phyloP scores from a whole-genome alignment of 179 eudicot genomes.

The Vitellaria paradoxa region DNA sequence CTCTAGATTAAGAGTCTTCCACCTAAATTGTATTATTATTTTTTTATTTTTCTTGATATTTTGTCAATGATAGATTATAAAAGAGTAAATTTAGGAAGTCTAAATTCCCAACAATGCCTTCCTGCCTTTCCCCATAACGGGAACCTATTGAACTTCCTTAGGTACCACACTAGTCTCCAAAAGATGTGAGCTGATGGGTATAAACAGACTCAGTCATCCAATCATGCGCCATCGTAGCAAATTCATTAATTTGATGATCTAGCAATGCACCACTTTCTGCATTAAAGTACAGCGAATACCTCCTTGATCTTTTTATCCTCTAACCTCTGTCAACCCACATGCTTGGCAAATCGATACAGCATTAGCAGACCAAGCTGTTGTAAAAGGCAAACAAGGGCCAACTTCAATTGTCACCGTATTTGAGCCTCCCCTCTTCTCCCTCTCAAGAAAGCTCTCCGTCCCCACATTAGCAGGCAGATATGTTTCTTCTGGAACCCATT shows the following conservation, averaged over 20 bases:
- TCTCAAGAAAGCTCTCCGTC: slow-evolving; percentile 56
- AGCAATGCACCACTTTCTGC: slow-evolving; percentile 36
- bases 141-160: slow-evolving; percentile 68
- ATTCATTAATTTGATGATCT: slow-evolving; percentile 62
- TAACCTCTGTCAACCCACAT: slow-evolving; percentile 74
- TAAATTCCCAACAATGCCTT: slow-evolving; percentile 80
- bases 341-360: slow-evolving; percentile 88
- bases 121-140: slow-evolving; percentile 79
- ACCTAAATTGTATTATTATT: too few species aligned
- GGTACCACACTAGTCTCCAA: slow-evolving; percentile 61
- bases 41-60: slow-evolving; percentile 57
- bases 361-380: slow-evolving; percentile 93
- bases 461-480: slow-evolving; percentile 77
- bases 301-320: slow-evolving; percentile 75
- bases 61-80: too few species aligned
- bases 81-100: too few species aligned
- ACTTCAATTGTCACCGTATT: slow-evolving; percentile 61
- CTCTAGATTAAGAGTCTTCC: too few species aligned
- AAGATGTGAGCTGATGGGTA: slow-evolving; percentile 55
- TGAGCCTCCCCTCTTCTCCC: slow-evolving; percentile 41
- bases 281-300: slow-evolving; percentile 61
- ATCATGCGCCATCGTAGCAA: slow-evolving; percentile 86
- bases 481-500: slow-evolving; percentile 80
- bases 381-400: slow-evolving; percentile 89
- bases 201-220: slow-evolving; percentile 93